A percentile compares a stretch with the other conserved stretches of the same genome.
These are phyloP conservation scores for Platismatia glauca DNA, from an alignment of 495 filamentous ascomycete genomes.

Conservation along the genomic window DNA sequence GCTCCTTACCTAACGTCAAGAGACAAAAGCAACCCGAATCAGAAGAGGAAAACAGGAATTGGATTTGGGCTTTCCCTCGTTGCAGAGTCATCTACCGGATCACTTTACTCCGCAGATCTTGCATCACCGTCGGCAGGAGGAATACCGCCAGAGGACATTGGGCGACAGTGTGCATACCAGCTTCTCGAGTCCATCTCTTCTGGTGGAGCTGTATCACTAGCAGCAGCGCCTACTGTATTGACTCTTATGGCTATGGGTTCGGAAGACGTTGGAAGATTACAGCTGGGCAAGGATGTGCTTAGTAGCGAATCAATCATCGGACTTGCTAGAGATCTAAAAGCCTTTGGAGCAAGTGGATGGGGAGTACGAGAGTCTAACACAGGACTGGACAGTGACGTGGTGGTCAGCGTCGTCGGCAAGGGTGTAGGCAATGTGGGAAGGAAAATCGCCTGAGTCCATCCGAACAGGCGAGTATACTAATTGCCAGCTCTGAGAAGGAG, in stretches of 20 bases:
- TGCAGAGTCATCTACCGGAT: slow-evolving; percentile 79
- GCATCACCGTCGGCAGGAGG: slow-evolving; percentile 74
- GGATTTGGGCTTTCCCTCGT: slow-evolving; percentile 88
- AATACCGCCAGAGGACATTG: slow-evolving; percentile 79
- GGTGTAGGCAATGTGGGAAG: slow-evolving; percentile 93
- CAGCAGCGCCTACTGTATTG: slow-evolving; percentile 61
- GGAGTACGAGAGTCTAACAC: slow-evolving; percentile 66
- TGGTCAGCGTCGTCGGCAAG: slow-evolving; percentile 84
- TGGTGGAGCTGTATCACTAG: slow-evolving; percentile 70
- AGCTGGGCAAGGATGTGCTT: slow-evolving; percentile 59
- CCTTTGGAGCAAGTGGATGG: slow-evolving; percentile 80
- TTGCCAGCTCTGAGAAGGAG: neutral
- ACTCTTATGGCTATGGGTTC: slow-evolving; percentile 94
- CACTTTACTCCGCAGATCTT: slow-evolving; percentile 79
- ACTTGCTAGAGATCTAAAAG: slow-evolving; percentile 71
- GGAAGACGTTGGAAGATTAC: slow-evolving; percentile 59
- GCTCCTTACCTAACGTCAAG: slow-evolving; percentile 61
- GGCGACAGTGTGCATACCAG: slow-evolving; percentile 78
- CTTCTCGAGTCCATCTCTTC: slow-evolving; percentile 71
- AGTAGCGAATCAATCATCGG: slow-evolving; percentile 70
- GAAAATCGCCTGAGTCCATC: slow-evolving; percentile 64
- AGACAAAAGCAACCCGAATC: slow-evolving; percentile 49
- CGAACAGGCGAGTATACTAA: neutral
- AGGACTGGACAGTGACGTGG: slow-evolving; percentile 61
- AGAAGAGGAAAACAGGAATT: slow-evolving; percentile 64